phyloP scores from a whole-genome alignment of 441 rosid genomes.

The Erodium texanum region DNA sequence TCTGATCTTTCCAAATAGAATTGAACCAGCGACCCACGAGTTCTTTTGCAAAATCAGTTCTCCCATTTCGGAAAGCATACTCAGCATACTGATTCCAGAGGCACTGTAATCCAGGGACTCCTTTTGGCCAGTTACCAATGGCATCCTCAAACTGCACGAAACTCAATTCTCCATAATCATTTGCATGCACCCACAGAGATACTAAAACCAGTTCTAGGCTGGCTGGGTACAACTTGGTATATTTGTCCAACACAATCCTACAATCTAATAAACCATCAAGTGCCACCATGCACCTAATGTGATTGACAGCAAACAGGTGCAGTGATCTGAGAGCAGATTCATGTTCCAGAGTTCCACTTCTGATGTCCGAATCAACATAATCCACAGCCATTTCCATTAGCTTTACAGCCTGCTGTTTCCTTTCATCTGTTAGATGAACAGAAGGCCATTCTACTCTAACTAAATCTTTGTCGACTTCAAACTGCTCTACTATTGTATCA shows the following conservation, averaged over 20 bases:
- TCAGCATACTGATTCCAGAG: slow-evolving; percentile 92
- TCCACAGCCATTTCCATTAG: slow-evolving; percentile 38
- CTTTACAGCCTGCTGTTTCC: slow-evolving; percentile 41
- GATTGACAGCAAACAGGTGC: slow-evolving; percentile 50
- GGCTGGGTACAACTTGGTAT: slow-evolving; percentile 45
- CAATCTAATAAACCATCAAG: slow-evolving; percentile 37
- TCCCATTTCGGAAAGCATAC: slow-evolving; percentile 48
- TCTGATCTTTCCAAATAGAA: slow-evolving; percentile 37
- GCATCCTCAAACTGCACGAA: slow-evolving; percentile 59
- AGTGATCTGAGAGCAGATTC: slow-evolving; percentile 28
- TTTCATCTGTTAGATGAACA: slow-evolving; percentile 32
- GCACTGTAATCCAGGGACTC: slow-evolving; percentile 57
- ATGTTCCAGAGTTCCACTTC: slow-evolving; percentile 21
- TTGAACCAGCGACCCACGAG: slow-evolving; percentile 56
- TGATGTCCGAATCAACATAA: slow-evolving; percentile 26
- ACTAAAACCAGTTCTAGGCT: slow-evolving; percentile 61
- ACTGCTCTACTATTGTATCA: slow-evolving; percentile 41
- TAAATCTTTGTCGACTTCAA: slow-evolving; percentile 63
- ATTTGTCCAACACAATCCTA: slow-evolving; percentile 46
- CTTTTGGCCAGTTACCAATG: slow-evolving; percentile 58
- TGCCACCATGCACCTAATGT: slow-evolving; percentile 49
- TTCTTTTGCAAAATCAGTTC: slow-evolving; percentile 41
- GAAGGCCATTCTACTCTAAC: slow-evolving; percentile 58
- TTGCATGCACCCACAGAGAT: slow-evolving; percentile 41
- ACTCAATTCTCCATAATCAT: slow-evolving; percentile 26